phyloP scores from a whole-genome alignment of 139 green algal genomes.

The Microglena sp. region DNA sequence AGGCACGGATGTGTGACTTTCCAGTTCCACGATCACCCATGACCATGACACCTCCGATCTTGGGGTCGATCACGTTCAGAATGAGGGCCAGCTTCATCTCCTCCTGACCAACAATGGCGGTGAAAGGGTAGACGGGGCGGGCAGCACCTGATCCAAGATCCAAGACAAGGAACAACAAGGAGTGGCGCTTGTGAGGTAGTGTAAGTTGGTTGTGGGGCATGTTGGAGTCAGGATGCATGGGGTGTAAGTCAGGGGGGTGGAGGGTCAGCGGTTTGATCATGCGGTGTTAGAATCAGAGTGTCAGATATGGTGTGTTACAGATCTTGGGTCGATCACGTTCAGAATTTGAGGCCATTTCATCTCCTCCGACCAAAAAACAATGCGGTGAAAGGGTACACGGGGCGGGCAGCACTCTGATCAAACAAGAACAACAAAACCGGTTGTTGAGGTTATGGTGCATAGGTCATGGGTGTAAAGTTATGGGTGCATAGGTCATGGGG shows the following conservation, averaged over 20 bases:
- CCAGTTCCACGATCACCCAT: conserved; percentile 85
- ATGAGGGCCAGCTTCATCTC: conserved; percentile 86
- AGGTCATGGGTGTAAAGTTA: too few relatives aligned
- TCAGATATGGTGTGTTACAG: too few relatives aligned
- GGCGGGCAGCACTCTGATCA: conserved; percentile 31
- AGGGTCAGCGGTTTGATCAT: too few relatives aligned
- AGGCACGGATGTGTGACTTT: conserved; percentile 69
- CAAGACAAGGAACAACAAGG: conserved; percentile 78
- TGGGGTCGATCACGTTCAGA: conserved; percentile 78
- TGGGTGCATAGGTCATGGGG: too few relatives aligned
- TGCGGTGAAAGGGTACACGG: conserved; percentile 72
- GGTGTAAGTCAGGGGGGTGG: too few relatives aligned
- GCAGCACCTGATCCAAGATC: conserved; percentile 57
- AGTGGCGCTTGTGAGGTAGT: too few relatives aligned
- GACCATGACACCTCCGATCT: conserved; percentile 84
- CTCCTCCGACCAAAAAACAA: conserved; percentile 82
- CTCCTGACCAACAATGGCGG: conserved; percentile 75
- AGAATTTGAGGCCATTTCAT: conserved; percentile 83
- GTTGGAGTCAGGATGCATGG: too few relatives aligned
- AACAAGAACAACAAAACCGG: too few relatives aligned
- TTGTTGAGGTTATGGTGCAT: too few relatives aligned
- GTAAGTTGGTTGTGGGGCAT: too few relatives aligned
- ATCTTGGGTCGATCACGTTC: conserved; percentile 78
- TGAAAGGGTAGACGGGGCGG: conserved; percentile 70
- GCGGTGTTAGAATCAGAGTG: too few relatives aligned